Base-by-base conservation (phyloP, 164 flowering plant species). In the Sedum album region DNA sequence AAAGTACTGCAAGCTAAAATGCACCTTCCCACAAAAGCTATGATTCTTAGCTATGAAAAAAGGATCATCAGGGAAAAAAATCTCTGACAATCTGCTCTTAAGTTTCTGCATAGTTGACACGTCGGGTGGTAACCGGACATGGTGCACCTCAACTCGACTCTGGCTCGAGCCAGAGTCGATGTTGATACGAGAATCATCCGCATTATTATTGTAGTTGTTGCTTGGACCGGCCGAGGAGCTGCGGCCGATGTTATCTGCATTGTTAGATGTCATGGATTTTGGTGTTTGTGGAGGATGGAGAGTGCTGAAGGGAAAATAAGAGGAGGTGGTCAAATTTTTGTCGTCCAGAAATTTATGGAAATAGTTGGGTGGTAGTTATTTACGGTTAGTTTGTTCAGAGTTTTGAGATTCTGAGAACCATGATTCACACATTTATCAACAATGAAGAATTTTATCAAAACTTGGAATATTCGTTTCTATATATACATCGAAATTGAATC, bases 1-100 rank as follows among this genome's bases (percentile, higher is more conserved):
- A 74, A 85, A 70, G 72, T 73, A 88, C 66, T 86, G 81, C 33
- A 85, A 71, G 38, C 83, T 79, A 66, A 85, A 66, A 33, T 83
- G 33, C 35, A 79, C 46, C 69, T 80, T 86, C 21, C 67, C 70
- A 13, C 63, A 53, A 25, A 53, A 67, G 3, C 78, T 65, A 66
- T 83, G 87, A 75, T 84, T 77, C 70, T 79, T 83, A 71, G 84
- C 83, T 60, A 46, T 72, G 62, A 76, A 77, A 31, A 87, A 67
- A 25, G 90, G 90, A 41, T 84, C 85, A 60, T 88, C 90, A 0
- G 88, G 88, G 83, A 88, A 84, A 70, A 88, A 88, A 18, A 84
- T 80, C 62, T 88, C 90, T 21, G 82, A 72, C 18, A 85, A 62
- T 31, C 76, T 73, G 49, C 74, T 80, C 65, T 72, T 73, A 41